These are phyloP conservation scores for Gastrolobium bilobum DNA, from an alignment of 306 rosid genomes.

Conservation along the genomic window DNA sequence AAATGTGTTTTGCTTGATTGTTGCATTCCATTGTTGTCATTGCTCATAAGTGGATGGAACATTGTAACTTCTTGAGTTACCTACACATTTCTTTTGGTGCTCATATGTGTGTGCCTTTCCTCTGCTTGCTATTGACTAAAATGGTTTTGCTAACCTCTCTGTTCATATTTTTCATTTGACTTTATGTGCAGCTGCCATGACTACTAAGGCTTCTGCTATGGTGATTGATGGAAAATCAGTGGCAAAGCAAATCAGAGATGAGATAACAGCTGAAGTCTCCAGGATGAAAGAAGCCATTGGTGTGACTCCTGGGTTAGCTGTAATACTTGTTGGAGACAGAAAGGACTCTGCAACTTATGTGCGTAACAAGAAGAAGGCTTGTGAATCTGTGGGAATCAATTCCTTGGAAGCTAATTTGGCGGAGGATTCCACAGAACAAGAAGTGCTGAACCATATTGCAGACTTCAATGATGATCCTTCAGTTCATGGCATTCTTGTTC, in stretches of 20 bases:
- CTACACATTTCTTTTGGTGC: background rate
- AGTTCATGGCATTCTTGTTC: conserved; percentile 93
- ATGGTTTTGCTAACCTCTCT: conserved; percentile 18
- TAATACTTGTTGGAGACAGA: conserved; percentile 88
- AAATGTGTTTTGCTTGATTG: background rate
- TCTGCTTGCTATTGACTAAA: background rate
- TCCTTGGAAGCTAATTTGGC: conserved; percentile 75
- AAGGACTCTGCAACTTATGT: conserved; percentile 89
- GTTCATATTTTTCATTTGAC: conserved; percentile 12
- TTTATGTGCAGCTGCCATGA: conserved; percentile 60
- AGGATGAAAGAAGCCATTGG: conserved; percentile 82
- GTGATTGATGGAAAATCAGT: conserved; percentile 88
- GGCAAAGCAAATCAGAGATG: conserved; percentile 79
- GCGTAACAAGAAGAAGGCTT: conserved; percentile 84
- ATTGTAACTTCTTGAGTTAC: background rate
- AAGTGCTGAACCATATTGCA: conserved; percentile 65
- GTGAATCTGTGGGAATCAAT: conserved; percentile 76
- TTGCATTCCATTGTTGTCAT: conserved; percentile 28
- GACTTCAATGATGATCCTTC: conserved; percentile 75
- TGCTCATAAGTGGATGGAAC: background rate
- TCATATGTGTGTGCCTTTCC: background rate
- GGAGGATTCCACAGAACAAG: conserved; percentile 70
- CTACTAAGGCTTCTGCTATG: conserved; percentile 67
- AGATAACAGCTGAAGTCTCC: conserved; percentile 69
- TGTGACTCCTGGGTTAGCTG: conserved; percentile 88